Percentiles rank a stretch among this genome's conserved stretches.
phyloP scores from a whole-genome alignment of 2,329 filamentous ascomycete genomes.

The Oidium heveae region DNA sequence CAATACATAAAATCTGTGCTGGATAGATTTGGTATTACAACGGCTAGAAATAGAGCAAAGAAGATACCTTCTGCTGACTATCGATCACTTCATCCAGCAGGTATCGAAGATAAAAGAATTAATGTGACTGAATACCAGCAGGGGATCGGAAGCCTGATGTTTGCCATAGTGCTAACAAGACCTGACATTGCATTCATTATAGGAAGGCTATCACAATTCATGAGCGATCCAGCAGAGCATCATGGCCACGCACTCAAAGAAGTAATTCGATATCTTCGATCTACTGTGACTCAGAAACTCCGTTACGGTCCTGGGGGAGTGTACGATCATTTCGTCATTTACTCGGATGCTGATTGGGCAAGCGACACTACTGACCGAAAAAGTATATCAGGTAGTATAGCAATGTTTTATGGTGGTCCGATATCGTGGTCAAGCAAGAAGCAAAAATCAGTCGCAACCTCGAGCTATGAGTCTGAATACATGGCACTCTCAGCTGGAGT shows the following conservation, averaged over 20 bases:
- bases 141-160: no score
- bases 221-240: no score
- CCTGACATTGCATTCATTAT: no score
- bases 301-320: no score
- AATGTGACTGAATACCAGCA: no score
- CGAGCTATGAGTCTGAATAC: not conserved
- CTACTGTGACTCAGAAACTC: no score
- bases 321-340: no score
- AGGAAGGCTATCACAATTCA: no score
- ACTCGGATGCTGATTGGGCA: not conserved
- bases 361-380: not conserved
- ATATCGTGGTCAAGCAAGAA: not conserved
- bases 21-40: not conserved
- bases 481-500: not conserved
- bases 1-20: not conserved
- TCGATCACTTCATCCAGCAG: not conserved
- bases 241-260: no score
- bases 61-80: not conserved
- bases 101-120: not conserved
- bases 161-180: no score
- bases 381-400: not conserved
- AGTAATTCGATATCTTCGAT: not conserved
- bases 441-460: not conserved
- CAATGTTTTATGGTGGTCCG: not conserved
- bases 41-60: not conserved